These are phyloP conservation scores for Fusarium subglutinans DNA, from an alignment of 2,329 filamentous ascomycete genomes.

Conservation along the genomic window DNA sequence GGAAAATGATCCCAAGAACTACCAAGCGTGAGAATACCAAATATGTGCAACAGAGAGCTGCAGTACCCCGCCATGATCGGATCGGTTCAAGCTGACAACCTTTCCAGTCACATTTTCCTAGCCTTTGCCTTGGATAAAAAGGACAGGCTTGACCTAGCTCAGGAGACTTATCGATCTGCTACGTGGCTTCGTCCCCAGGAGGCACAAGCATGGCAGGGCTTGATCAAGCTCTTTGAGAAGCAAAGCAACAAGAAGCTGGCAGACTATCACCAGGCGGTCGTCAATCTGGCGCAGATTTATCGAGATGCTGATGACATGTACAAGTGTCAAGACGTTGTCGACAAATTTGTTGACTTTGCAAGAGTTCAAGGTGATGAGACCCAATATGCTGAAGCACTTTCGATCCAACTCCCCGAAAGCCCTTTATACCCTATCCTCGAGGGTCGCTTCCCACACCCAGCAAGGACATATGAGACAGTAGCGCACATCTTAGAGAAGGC, in stretches of 20 bases:
- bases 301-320: constrained; percentile 71
- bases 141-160: constrained; percentile 75
- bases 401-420: constrained; percentile 80
- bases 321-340: constrained; percentile 73
- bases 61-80: constrained; percentile 17
- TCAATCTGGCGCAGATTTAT: constrained; percentile 80
- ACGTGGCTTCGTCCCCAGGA: constrained; percentile 77
- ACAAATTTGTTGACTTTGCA: constrained; percentile 81
- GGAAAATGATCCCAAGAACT: constrained; percentile 77
- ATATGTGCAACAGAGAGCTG: background rate
- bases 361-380: constrained; percentile 75
- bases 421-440: constrained; percentile 85
- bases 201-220: constrained; percentile 88
- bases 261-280: constrained; percentile 77
- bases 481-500: constrained; percentile 85
- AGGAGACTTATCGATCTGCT: constrained; percentile 78
- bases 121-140: constrained; percentile 86
- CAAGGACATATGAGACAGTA: constrained; percentile 81
- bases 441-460: constrained; percentile 82
- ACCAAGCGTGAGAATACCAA: constrained; percentile 74
- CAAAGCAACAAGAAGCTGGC: constrained; percentile 74
- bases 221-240: constrained; percentile 86
- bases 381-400: constrained; percentile 80
- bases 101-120: constrained; percentile 78
- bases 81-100: constrained; percentile 19